Evolutionary conservation across 345 rosid species (phyloP).

Genomic region (Carallia pectinifolia): DNA sequence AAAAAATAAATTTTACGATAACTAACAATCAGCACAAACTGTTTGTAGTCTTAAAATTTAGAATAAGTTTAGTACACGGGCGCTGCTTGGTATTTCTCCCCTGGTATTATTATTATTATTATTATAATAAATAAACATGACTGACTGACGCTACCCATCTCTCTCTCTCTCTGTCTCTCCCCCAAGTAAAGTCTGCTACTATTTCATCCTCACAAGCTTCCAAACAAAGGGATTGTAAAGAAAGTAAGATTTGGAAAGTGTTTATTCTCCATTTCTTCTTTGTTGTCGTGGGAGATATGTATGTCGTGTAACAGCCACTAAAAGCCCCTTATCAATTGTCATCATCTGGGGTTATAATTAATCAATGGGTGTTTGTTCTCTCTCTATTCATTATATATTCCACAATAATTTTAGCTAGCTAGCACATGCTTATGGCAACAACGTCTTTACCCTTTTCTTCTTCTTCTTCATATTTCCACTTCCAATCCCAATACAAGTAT

Average conservation of each 20-base stretch:
- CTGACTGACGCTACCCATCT: slow-evolving; percentile 30
- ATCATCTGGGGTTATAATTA: slow-evolving; percentile 15
- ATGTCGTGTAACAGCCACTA: slow-evolving; percentile 16
- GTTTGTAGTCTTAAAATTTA: no score
- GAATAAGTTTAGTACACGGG: no score
- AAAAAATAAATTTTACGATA: no score
- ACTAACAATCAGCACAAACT: no score
- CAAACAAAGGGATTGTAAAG: slow-evolving; percentile 57
- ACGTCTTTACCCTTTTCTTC: slow-evolving; percentile 21
- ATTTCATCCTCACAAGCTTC: slow-evolving; percentile 69
- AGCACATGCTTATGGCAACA: slow-evolving; percentile 40
- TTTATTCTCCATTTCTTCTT: slow-evolving; percentile 31
- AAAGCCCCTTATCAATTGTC: slow-evolving; percentile 26
- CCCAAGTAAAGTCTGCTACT: slow-evolving; percentile 66
- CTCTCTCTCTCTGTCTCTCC: slow-evolving; percentile 33
- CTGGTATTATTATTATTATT: slow-evolving; percentile 32
- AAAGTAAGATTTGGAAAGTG: slow-evolving; percentile 3
- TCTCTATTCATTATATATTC: slow-evolving; percentile 10
- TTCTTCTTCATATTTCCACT: no score
- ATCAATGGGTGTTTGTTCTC: slow-evolving; percentile 44
- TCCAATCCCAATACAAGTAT: slow-evolving; percentile 11
- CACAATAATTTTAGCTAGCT: slow-evolving; percentile 14
- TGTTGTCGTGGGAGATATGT: slow-evolving; percentile 32
- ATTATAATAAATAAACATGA: slow-evolving; percentile 48
- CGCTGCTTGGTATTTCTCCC: background rate